Conservation (phyloP, 2,329 filamentous ascomycete genomes). For the Zopfia rhizophila region DNA sequence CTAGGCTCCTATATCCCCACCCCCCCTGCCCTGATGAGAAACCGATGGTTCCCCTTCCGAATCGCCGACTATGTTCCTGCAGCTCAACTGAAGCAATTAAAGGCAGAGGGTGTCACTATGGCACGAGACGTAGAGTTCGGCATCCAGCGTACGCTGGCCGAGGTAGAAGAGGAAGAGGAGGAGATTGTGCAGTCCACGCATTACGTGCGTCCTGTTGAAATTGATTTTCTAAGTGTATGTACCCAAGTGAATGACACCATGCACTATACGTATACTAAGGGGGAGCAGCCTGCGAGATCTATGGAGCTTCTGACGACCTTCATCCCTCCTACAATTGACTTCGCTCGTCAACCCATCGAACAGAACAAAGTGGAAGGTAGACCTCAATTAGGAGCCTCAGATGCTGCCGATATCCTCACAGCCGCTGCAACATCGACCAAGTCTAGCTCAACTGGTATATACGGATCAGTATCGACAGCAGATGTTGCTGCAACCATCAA, state of each 20-base stretch:
- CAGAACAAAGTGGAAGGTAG: slow-evolving; percentile 39
- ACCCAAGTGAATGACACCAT: neutral
- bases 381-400: slow-evolving; percentile 46
- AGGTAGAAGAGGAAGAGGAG: slow-evolving; percentile 36
- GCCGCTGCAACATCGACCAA: slow-evolving; percentile 44
- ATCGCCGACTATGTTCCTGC: slow-evolving; percentile 64
- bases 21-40: slow-evolving; percentile 64
- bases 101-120: slow-evolving; percentile 55
- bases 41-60: slow-evolving; percentile 62
- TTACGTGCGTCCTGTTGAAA: slow-evolving; percentile 51
- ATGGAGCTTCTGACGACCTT: slow-evolving; percentile 60
- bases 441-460: slow-evolving; percentile 52
- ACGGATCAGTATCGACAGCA: slow-evolving; percentile 65
- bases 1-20: slow-evolving; percentile 65
- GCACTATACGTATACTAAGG: slow-evolving; percentile 28
- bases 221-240: slow-evolving; percentile 53
- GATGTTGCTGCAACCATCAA: slow-evolving; percentile 63
- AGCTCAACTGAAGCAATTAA: slow-evolving; percentile 57
- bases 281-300: slow-evolving; percentile 54
- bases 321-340: slow-evolving; percentile 59
- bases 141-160: slow-evolving; percentile 40
- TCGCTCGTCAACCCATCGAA: slow-evolving; percentile 58
- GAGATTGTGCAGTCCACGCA: slow-evolving; percentile 29
- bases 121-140: slow-evolving; percentile 61
- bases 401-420: slow-evolving; percentile 48